phyloP scores from a whole-genome alignment of 768 basidiomycete species.

The Suillus clintonianus region DNA sequence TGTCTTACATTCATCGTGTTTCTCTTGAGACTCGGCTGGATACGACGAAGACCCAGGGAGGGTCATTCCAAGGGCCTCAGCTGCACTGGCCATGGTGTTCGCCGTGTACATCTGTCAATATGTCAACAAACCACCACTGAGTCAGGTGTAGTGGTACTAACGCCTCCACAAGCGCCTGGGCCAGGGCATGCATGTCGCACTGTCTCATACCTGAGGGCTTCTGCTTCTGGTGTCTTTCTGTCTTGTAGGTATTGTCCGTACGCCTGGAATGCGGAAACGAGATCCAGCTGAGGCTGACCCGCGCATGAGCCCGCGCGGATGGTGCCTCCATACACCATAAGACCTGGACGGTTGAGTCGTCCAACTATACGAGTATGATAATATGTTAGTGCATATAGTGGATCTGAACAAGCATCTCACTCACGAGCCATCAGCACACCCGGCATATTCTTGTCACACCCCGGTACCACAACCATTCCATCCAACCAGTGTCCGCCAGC shows the following conservation, averaged over 20 bases:
- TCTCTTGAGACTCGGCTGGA: slow-evolving; percentile 91
- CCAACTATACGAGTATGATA: slow-evolving; percentile 59
- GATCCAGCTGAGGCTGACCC: slow-evolving; percentile 84
- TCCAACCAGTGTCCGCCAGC: slow-evolving; percentile 98
- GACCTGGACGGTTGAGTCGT: slow-evolving; percentile 89
- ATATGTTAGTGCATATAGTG: neutral
- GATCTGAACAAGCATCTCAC: slow-evolving; percentile 30
- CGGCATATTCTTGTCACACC: slow-evolving; percentile 99
- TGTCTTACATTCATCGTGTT: slow-evolving; percentile 78
- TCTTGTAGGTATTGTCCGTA: slow-evolving; percentile 95
- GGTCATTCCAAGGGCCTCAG: slow-evolving; percentile 95
- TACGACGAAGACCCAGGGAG: slow-evolving; percentile 96
- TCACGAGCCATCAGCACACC: slow-evolving; percentile 95
- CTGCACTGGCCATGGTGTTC: slow-evolving; percentile 97
- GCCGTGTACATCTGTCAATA: slow-evolving; percentile 88
- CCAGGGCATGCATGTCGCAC: slow-evolving; percentile 96
- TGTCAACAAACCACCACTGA: neutral
- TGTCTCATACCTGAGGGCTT: slow-evolving; percentile 81
- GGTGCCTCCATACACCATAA: slow-evolving; percentile 98
- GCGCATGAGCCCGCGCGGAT: slow-evolving; percentile 93
- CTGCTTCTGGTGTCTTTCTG: slow-evolving; percentile 81
- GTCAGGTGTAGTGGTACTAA: slow-evolving; percentile 43
- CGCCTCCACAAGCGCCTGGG: slow-evolving; percentile 96
- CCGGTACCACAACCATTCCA: slow-evolving; percentile 95
- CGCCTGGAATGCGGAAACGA: slow-evolving; percentile 96